phyloP scores from a whole-genome alignment of 192 early-diverging fungal species.

The Kickxella alabastrina region DNA sequence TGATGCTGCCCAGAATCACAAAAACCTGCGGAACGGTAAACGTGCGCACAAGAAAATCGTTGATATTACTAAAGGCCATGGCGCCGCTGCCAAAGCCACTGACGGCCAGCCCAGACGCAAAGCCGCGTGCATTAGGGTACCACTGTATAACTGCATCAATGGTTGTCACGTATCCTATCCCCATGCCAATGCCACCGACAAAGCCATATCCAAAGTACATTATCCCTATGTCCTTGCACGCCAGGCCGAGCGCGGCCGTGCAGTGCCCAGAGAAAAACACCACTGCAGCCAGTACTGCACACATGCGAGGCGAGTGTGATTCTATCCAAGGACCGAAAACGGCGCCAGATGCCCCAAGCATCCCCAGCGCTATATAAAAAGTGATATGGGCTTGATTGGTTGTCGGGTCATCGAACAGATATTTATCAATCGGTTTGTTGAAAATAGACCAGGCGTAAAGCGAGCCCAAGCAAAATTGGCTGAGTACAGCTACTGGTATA shows the following conservation, averaged over 20 bases:
- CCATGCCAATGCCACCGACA: slow-evolving; percentile 66
- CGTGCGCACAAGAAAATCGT: slow-evolving; percentile 48
- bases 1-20: slow-evolving; percentile 58
- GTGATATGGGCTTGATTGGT: slow-evolving; percentile 58
- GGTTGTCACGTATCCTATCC: slow-evolving; percentile 71
- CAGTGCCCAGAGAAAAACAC: slow-evolving; percentile 71
- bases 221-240: slow-evolving; percentile 56
- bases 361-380: slow-evolving; percentile 74
- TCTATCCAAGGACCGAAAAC: slow-evolving; percentile 79
- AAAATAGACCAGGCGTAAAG: slow-evolving; percentile 78
- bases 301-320: slow-evolving; percentile 66
- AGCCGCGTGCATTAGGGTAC: slow-evolving; percentile 71
- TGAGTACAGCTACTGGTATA: slow-evolving; percentile 64
- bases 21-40: slow-evolving; percentile 64
- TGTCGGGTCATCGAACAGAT: slow-evolving; percentile 53
- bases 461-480: slow-evolving; percentile 69
- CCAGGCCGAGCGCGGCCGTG: slow-evolving; percentile 58
- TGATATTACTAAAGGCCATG: slow-evolving; percentile 65
- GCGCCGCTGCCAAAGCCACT: slow-evolving; percentile 74
- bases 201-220: slow-evolving; percentile 72
- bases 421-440: slow-evolving; percentile 65
- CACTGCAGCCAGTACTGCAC: slow-evolving; percentile 57
- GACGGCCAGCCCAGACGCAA: slow-evolving; percentile 72
- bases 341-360: slow-evolving; percentile 68
- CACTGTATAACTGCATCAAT: slow-evolving; percentile 74